Evolutionary conservation across 306 rosid species (phyloP).

Genomic region (Alnus rubra): DNA sequence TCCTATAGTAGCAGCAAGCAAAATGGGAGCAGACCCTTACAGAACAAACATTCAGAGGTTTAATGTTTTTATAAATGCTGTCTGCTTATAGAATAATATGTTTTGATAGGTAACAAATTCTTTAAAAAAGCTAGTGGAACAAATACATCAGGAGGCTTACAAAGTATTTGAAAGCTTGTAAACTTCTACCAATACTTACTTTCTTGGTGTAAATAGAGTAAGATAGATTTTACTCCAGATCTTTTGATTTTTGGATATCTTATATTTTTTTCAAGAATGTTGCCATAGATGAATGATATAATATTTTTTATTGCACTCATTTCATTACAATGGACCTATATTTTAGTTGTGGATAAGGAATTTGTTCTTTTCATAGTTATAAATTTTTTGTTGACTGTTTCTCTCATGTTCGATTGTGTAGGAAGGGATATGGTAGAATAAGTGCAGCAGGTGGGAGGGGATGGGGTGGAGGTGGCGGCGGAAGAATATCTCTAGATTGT

Average conservation of each 20-base stretch:
- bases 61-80: too few species aligned
- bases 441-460: conserved; percentile 98
- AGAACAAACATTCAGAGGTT: too few species aligned
- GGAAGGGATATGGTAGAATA: conserved; percentile 90
- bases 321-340: neutral
- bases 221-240: neutral
- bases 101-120: neutral
- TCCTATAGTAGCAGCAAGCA: too few species aligned
- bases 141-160: neutral
- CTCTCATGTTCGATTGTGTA: conserved; percentile 38
- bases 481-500: conserved; percentile 94
- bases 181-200: neutral
- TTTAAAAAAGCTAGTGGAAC: neutral
- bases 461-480: conserved; percentile 99
- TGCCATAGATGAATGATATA: neutral
- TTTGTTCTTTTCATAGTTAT: conserved; percentile 5
- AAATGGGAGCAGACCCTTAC: too few species aligned
- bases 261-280: neutral
- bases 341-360: neutral
- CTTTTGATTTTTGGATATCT: neutral
- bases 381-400: conserved; percentile 24
- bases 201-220: neutral
- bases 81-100: too few species aligned
- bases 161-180: neutral
- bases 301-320: neutral